Evolutionary conservation across 2,329 filamentous ascomycete species (phyloP), one percentile per base, ranked within the genome.

Genomic region (Cadophora gregata): DNA sequence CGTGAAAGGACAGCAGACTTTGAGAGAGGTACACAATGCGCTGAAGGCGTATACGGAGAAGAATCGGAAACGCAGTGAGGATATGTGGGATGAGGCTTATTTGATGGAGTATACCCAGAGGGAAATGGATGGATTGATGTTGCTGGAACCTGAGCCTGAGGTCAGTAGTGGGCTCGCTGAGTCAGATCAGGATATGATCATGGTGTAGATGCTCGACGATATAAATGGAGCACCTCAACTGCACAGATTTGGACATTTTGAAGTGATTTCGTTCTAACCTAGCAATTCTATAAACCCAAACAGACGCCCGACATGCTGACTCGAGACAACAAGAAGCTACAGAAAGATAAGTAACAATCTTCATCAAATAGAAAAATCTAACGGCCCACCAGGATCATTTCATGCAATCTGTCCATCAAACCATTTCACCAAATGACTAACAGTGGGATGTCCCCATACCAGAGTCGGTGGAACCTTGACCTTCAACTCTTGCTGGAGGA

Each of bases 71-170:
- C 86, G 95, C 63, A 86, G 96, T 73, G 94, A 97, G 77, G 95
- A 97, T 75, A 81, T 97, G 73, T 88, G 94, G 48, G 95, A 98
- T 77, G 96, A 98, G 82, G 97, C 94, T 76, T 98, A 94, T 80
- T 80, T 99, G 74, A 87, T 98, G 48, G 93, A 97, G 79, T 98
- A 96, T 85, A 96, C 95, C 69, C 82, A 98, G 69, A 86, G 90
- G 75, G 92, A 97, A 81, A 98, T 98, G 94, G 93, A 97, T 76
- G 75, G 74, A 19, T 62, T 78, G 38, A 74, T 71, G n/a, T 65
- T 74, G 58, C 29, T 72, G 5, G 72, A 74, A 21, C 42, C 42
- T 47, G 38, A 12, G 55, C 50, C n/a, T 12, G 42, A 67, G 7
- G 58, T n/a, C 24, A 64, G 36, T 16, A 63, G 67, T 64, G 63